phyloP scores from a whole-genome alignment of 2,329 filamentous ascomycete species.

The Neocatenulostroma microsporum region DNA sequence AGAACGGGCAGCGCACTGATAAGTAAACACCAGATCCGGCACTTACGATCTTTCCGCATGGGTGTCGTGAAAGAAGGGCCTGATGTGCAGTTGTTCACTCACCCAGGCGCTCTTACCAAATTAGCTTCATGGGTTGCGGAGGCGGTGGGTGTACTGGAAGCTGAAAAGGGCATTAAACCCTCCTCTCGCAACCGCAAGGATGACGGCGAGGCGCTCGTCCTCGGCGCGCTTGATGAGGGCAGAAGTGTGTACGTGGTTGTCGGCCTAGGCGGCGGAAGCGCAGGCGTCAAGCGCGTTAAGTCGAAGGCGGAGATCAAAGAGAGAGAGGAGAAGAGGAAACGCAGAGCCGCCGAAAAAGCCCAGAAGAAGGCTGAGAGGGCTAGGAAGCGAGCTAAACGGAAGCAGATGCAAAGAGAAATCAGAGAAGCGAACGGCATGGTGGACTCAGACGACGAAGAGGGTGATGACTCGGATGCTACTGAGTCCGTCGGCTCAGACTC shows the following conservation, averaged over 20 bases:
- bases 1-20: constrained; percentile 85
- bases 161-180: constrained; percentile 63
- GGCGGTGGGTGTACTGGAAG: constrained; percentile 82
- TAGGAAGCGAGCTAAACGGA: constrained; percentile 18
- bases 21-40: constrained; percentile 87
- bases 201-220: constrained; percentile 84
- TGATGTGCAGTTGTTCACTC: constrained; percentile 83
- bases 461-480: constrained; percentile 37
- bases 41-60: constrained; percentile 87
- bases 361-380: constrained; percentile 45
- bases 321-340: constrained; percentile 56
- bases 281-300: constrained; percentile 43
- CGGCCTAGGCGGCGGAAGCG: constrained; percentile 77
- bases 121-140: constrained; percentile 91
- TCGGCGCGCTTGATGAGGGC: constrained; percentile 80
- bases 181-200: no score
- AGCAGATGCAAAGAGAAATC: constrained; percentile 52
- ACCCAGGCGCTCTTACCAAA: constrained; percentile 87
- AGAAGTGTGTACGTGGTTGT: constrained; percentile 87
- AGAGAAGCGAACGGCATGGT: constrained; percentile 46
- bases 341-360: constrained; percentile 45
- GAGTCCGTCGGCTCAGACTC: constrained; percentile 37
- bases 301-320: constrained; percentile 39
- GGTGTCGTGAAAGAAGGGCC: constrained; percentile 93
- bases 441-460: constrained; percentile 43